phyloP scores from a whole-genome alignment of 2,329 filamentous ascomycete genomes.

The Penicillium freii region DNA sequence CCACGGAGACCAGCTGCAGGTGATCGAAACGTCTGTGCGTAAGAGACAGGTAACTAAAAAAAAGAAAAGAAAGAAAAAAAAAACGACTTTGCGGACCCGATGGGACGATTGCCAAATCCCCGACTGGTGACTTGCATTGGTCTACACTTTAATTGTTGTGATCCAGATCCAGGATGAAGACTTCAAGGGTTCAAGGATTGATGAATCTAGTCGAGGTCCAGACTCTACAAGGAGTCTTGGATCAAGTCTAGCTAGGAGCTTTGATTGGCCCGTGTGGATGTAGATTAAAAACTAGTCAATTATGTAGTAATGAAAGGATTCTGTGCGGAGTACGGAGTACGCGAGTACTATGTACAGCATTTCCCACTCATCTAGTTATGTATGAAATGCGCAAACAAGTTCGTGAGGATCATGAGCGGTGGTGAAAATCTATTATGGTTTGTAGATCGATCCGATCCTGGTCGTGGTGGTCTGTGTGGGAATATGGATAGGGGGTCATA shows the following conservation, averaged over 20 bases:
- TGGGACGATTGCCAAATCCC: neutral
- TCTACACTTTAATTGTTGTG: neutral
- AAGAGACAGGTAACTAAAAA: neutral
- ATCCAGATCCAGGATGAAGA: neutral
- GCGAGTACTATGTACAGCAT: neutral
- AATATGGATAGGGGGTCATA: neutral
- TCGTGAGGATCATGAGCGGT: neutral
- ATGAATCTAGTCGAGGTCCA: neutral
- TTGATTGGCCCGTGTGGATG: neutral
- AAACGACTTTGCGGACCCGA: neutral
- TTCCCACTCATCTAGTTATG: neutral
- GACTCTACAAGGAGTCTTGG: neutral
- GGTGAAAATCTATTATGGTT: neutral
- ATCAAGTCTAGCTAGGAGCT: neutral
- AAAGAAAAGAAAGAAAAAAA: neutral
- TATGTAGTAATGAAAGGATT: neutral
- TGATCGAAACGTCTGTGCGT: slow-evolving; percentile 8
- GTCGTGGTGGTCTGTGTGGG: neutral
- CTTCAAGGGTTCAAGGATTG: neutral
- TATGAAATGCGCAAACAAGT: neutral
- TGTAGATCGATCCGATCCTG: slow-evolving; percentile 8
- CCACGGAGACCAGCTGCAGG: slow-evolving; percentile 7
- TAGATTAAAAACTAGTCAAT: neutral
- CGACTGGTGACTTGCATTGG: slow-evolving; percentile 6
- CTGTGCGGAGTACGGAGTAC: neutral